phyloP scores from a whole-genome alignment of 768 basidiomycete species.

The Tulasnella sp. region DNA sequence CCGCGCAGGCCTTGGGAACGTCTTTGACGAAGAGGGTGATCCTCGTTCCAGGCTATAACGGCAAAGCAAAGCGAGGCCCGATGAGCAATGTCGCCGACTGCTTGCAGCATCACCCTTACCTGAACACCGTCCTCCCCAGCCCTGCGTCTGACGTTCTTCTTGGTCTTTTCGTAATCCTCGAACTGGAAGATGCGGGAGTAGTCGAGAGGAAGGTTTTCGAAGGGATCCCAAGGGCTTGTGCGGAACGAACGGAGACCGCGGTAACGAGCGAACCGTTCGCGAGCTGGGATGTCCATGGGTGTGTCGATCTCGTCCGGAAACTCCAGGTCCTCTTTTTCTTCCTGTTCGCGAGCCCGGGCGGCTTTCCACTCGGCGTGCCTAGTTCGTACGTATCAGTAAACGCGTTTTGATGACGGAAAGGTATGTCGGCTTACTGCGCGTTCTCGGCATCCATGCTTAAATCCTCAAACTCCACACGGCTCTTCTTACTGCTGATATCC shows the following conservation, averaged over 20 bases:
- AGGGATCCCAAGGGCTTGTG: slow-evolving; percentile 96
- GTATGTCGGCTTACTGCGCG: slow-evolving; percentile 49
- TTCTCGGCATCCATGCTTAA: slow-evolving; percentile 77
- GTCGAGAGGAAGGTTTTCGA: slow-evolving; percentile 87
- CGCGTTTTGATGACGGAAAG: not conserved
- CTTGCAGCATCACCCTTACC: slow-evolving; percentile 34
- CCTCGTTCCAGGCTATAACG: slow-evolving; percentile 58
- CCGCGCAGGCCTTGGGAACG: slow-evolving; percentile 50
- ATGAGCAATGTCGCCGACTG: not conserved
- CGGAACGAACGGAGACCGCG: slow-evolving; percentile 86
- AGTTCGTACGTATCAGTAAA: not conserved
- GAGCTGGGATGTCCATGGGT: slow-evolving; percentile 69
- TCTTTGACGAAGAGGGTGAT: slow-evolving; percentile 67
- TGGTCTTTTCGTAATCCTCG: slow-evolving; percentile 84
- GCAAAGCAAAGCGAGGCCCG: not conserved
- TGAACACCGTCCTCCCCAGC: slow-evolving; percentile 60
- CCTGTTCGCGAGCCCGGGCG: slow-evolving; percentile 39
- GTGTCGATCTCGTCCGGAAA: slow-evolving; percentile 98
- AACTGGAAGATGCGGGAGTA: slow-evolving; percentile 96
- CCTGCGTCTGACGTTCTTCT: slow-evolving; percentile 51
- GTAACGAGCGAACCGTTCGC: slow-evolving; percentile 78
- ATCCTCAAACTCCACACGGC: slow-evolving; percentile 53
- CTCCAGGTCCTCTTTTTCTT: slow-evolving; percentile 69
- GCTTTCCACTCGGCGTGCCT: slow-evolving; percentile 58
- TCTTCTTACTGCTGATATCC: slow-evolving; percentile 26